Evolutionary conservation across 768 basidiomycete genomes (phyloP).

Genomic region (Ephemerocybe angulata): DNA sequence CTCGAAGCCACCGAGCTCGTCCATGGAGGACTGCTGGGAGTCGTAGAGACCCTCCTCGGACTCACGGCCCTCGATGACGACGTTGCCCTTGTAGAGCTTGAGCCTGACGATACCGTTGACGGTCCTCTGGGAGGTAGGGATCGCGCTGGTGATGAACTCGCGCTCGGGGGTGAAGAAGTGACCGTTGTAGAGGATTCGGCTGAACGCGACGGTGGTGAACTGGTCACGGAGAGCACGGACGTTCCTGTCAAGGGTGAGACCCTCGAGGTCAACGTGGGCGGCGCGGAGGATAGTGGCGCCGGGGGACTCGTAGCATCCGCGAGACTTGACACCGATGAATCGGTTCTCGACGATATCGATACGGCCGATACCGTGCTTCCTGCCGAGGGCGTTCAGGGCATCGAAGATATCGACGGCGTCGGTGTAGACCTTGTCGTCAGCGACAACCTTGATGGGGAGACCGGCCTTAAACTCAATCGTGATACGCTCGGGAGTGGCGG

Average conservation of each 20-base stretch:
- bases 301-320: constrained; percentile 99
- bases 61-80: constrained; percentile 86
- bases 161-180: constrained; percentile 99
- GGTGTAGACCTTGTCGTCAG: constrained; percentile 61
- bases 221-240: constrained; percentile 92
- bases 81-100: constrained; percentile 95
- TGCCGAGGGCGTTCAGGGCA: constrained; percentile 83
- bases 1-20: constrained; percentile 97
- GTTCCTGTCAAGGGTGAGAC: constrained; percentile 95
- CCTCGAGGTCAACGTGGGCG: constrained; percentile 96
- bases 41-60: constrained; percentile 95
- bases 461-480: constrained; percentile 83
- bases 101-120: constrained; percentile 92
- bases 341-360: constrained; percentile 99
- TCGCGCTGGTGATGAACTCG: constrained; percentile 87
- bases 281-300: constrained; percentile 93
- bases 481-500: constrained; percentile 73
- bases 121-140: constrained; percentile 92
- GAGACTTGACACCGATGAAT: constrained; percentile 98
- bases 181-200: constrained; percentile 94
- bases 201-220: constrained; percentile 88
- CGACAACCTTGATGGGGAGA: constrained; percentile 78
- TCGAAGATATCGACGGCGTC: constrained; percentile 94
- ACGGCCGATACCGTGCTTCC: constrained; percentile 94
- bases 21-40: constrained; percentile 94